A percentile compares a stretch with the other conserved stretches of the same genome.
Evolutionary conservation across 108 stramenopile genomes (phyloP).

Genomic region (Mayamaea pseudoterrestris): DNA sequence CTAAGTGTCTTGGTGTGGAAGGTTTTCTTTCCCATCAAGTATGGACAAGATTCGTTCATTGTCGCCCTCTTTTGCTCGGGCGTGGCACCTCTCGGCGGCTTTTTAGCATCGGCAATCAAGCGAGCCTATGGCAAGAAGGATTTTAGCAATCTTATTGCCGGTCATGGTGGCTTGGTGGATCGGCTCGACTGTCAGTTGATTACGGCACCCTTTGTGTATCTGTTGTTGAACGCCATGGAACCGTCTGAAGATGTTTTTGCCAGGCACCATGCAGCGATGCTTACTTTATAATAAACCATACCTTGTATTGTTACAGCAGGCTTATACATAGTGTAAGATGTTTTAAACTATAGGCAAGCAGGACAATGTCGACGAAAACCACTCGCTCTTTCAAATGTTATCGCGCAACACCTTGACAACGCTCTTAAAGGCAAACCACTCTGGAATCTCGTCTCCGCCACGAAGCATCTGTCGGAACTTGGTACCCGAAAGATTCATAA

Average conservation of each 20-base stretch:
- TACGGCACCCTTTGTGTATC: constrained; percentile 83
- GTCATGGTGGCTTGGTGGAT: constrained; percentile 93
- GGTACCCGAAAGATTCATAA: constrained; percentile 93
- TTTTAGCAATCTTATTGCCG: constrained; percentile 84
- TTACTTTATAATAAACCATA: too few species aligned
- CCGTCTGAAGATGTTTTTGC: too few species aligned
- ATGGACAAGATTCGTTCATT: constrained; percentile 8
- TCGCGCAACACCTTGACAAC: constrained; percentile 92
- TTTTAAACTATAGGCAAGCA: too few species aligned
- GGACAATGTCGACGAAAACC: not conserved
- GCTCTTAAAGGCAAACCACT: constrained; percentile 98
- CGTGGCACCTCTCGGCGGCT: constrained; percentile 93
- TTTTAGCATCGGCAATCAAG: constrained; percentile 89
- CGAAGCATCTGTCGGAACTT: constrained; percentile 99
- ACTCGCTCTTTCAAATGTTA: constrained; percentile 28
- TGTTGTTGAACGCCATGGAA: constrained; percentile 25
- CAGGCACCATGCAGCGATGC: too few species aligned
- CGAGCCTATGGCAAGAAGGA: constrained; percentile 89
- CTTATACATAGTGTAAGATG: too few species aligned
- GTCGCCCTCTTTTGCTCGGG: constrained; percentile 63
- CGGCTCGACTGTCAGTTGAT: constrained; percentile 94
- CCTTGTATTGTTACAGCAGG: too few species aligned
- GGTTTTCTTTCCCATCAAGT: not conserved
- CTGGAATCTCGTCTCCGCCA: constrained; percentile 97
- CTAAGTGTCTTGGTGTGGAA: not conserved